A percentile compares a stretch with the other conserved stretches of the same genome.
phyloP scores from a whole-genome alignment of 2,329 filamentous ascomycete genomes.

The Colletotrichum salicis region DNA sequence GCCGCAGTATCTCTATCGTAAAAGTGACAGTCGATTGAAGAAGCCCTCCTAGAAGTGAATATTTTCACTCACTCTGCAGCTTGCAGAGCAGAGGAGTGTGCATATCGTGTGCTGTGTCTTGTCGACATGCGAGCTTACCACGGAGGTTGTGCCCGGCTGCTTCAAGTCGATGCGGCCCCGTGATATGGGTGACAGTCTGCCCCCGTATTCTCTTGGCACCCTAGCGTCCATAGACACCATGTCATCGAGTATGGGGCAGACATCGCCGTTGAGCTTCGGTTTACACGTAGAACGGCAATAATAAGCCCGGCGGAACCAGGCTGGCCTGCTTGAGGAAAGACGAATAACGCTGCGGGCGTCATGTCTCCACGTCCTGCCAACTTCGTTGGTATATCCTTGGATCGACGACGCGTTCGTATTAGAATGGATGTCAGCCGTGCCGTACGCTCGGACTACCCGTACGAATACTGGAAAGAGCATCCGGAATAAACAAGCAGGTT shows the following conservation, averaged over 20 bases:
- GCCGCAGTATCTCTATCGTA: constrained; percentile 16
- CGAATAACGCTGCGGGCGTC: neutral
- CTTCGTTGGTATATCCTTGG: constrained; percentile 1
- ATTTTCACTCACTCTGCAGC: constrained; percentile 5
- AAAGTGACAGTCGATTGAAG: neutral
- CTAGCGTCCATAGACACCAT: neutral
- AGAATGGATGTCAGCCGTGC: neutral
- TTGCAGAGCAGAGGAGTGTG: constrained; percentile 25
- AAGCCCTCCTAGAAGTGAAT: neutral
- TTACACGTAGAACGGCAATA: neutral
- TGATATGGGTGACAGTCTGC: no score
- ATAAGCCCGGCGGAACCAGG: neutral
- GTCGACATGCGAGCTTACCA: constrained; percentile 11
- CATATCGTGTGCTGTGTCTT: neutral
- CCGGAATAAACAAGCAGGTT: neutral
- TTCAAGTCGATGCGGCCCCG: neutral
- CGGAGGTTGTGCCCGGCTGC: constrained; percentile 14
- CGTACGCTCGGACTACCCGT: neutral
- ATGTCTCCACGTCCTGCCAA: constrained; percentile 7
- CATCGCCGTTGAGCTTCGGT: constrained; percentile 1
- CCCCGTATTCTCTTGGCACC: neutral
- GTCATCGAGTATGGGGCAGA: neutral
- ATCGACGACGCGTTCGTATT: neutral
- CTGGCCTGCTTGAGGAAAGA: neutral
- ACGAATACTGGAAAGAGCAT: neutral